A percentile compares a stretch with the other conserved stretches of the same genome.
Conservation (phyloP, 2,329 filamentous ascomycete genomes). For the Alternaria tenuissima region DNA sequence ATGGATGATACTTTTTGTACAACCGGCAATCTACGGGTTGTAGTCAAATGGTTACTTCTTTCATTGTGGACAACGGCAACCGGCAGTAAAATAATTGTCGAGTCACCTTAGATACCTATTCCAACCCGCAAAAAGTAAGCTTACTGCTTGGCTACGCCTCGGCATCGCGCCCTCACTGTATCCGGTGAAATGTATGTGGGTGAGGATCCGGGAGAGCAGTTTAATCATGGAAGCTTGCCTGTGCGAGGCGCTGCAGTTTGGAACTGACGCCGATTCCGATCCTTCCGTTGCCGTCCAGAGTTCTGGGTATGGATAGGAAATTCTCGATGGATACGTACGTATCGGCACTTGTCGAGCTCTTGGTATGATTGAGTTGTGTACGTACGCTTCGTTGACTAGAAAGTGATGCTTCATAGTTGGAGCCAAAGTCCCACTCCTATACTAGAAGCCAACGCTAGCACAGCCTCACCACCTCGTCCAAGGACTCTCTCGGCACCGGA, state of each 20-base stretch:
- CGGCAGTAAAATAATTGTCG: background rate
- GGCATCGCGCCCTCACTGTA: background rate
- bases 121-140: background rate
- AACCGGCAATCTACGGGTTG: background rate
- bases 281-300: background rate
- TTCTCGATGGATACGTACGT: background rate
- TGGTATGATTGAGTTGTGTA: background rate
- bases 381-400: background rate
- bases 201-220: background rate
- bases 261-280: background rate
- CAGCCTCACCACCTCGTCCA: background rate
- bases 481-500: conserved; percentile 1
- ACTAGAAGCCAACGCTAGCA: background rate
- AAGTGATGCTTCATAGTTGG: background rate
- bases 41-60: background rate
- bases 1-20: background rate
- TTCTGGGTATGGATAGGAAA: background rate
- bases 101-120: background rate
- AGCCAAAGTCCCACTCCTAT: background rate
- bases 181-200: background rate
- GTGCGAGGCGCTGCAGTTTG: background rate
- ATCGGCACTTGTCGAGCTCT: background rate
- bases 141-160: background rate
- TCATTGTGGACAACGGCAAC: background rate
- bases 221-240: background rate